Evolutionary conservation across 306 rosid species (phyloP).

Genomic region (Citrullus colocynthis): DNA sequence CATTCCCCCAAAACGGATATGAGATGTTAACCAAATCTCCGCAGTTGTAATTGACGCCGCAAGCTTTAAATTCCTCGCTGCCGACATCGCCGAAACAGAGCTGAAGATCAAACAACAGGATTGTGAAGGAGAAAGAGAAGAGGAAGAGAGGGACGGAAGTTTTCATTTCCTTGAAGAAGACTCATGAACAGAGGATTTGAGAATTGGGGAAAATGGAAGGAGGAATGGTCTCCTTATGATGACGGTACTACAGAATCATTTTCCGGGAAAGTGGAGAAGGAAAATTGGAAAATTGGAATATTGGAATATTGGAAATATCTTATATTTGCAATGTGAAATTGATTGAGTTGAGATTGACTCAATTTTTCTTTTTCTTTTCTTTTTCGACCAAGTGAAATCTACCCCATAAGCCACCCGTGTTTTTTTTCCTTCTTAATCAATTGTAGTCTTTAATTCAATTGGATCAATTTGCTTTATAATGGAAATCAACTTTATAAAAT

Average conservation of each 20-base stretch:
- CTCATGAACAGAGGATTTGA: background rate
- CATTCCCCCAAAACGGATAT: conserved; percentile 27
- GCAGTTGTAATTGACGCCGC: conserved; percentile 14
- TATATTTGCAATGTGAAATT: background rate
- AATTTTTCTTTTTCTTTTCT: too few relatives aligned
- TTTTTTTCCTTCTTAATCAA: background rate
- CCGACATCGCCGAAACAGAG: background rate
- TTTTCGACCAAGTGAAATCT: background rate
- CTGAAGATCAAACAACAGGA: background rate
- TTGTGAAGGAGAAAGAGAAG: background rate
- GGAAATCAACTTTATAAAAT: background rate
- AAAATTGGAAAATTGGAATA: background rate
- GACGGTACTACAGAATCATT: background rate
- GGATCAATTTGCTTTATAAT: background rate
- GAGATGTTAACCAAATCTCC: background rate
- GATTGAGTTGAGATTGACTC: background rate
- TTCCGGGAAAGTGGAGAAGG: background rate
- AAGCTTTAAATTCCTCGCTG: background rate
- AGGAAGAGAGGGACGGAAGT: background rate
- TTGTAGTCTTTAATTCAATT: background rate
- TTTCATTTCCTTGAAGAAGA: background rate
- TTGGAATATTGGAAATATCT: background rate
- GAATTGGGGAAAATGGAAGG: background rate
- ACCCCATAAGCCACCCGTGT: background rate
- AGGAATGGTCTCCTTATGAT: background rate